Percentiles rank a stretch among this genome's conserved stretches.
These are phyloP conservation scores for Blastobotrys illinoisensis DNA, from an alignment of 1,139 yeast genomes.

Conservation along the genomic window DNA sequence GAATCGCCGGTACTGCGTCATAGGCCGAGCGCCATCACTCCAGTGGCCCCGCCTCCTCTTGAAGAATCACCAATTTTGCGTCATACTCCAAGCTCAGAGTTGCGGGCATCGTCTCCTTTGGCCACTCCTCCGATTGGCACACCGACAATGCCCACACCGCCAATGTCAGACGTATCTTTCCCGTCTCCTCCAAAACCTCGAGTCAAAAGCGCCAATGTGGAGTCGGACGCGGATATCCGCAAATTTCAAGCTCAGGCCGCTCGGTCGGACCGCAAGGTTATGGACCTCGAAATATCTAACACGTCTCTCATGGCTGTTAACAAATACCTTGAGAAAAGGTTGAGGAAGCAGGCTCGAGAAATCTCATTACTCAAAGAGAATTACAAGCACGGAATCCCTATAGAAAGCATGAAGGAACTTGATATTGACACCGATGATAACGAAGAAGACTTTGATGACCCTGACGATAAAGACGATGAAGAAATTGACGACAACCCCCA, in stretches of 20 bases:
- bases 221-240: background rate
- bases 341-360: constrained; percentile 20
- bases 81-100: background rate
- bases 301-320: constrained; percentile 26
- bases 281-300: constrained; percentile 30
- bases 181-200: background rate
- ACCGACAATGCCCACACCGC: background rate
- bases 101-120: background rate
- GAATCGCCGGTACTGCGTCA: background rate
- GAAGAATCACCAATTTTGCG: background rate
- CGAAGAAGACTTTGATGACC: constrained; percentile 9
- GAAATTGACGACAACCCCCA: constrained; percentile 1
- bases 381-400: background rate
- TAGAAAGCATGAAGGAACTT: constrained; percentile 10
- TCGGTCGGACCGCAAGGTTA: constrained; percentile 25
- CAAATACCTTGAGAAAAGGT: constrained; percentile 24
- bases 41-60: background rate
- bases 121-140: background rate
- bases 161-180: background rate
- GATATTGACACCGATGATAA: constrained; percentile 7
- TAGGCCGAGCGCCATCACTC: background rate
- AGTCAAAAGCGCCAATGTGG: background rate
- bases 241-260: constrained; percentile 13
- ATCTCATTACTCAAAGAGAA: constrained; percentile 14
- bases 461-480: constrained; percentile 7